Evolutionary conservation across 2,329 filamentous ascomycete genomes (phyloP), one percentile per base, ranked within the genome.

Genomic region (Penicillium crustosum): DNA sequence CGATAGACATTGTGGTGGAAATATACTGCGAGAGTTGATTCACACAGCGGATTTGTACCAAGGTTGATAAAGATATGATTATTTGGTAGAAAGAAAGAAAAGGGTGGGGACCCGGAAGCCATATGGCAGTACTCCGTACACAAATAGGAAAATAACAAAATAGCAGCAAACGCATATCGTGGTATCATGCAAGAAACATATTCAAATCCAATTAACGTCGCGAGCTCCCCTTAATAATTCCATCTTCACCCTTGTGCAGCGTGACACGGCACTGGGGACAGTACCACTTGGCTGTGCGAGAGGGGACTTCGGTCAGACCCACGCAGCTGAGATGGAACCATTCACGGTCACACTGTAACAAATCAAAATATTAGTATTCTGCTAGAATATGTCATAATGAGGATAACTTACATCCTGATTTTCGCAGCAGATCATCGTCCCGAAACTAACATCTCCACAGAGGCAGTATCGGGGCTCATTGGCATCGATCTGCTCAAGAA

Each of bases 311-410:
- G 7, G 77, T 77, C 19, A 88, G 75, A 15, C 81, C 79, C 27
- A 88, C 80, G 61, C 86, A 88, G 36, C 79, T 78, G 47, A 88
- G 79, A 66, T 88, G 86, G 69, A 88, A 88, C 86, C 86, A 88
- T 73, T 88, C 85, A 43, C 79, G 82, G 61, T 86, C 83, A 71
- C 86, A 88, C 81, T 86, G 62, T n/a, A 39, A 53, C 25, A 35
- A 17, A 41, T 70, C 61, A 73, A 62, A 19, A 53, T 38, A 13
- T 47, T 2, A 36, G 27, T 9, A 12, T 38, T 5, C n/a, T 21
- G 27, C 8, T 27, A 2, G 15, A 36, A n/a, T 6, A 2, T 36
- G 13, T 29, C 13, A 38, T 17, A 36, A 48, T 6, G 33, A 27
- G 39, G 55, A 49, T 69, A 48, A 67, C 72, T 61, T 70, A 83